These are phyloP conservation scores for Emergomyces pasteurianus DNA, from an alignment of 2,329 filamentous ascomycete species.

Conservation along the genomic window DNA sequence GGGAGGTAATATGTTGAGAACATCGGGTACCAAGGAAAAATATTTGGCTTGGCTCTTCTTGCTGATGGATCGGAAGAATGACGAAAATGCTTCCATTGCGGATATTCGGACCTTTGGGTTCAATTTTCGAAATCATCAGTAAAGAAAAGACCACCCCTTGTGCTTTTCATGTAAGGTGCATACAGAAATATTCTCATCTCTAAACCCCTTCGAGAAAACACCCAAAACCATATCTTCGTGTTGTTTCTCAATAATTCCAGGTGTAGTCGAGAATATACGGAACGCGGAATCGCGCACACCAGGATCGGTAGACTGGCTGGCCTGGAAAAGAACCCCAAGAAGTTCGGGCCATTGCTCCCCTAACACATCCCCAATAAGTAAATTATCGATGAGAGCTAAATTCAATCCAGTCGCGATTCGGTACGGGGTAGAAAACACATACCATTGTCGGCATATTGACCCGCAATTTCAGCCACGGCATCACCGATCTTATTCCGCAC, in stretches of 20 bases:
- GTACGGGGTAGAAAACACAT: constrained; percentile 11
- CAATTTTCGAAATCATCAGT: constrained; percentile 9
- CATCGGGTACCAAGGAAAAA: constrained; percentile 72
- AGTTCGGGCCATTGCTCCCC: constrained; percentile 84
- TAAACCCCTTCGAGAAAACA: constrained; percentile 86
- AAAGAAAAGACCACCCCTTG: constrained; percentile 3
- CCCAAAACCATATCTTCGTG: constrained; percentile 82
- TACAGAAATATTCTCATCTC: constrained; percentile 72
- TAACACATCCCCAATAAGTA: constrained; percentile 28
- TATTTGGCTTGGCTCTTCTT: constrained; percentile 88
- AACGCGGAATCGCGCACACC: constrained; percentile 86
- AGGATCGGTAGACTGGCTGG: constrained; percentile 74
- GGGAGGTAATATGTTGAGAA: constrained; percentile 87
- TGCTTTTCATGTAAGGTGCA: background rate
- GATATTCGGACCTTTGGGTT: constrained; percentile 66
- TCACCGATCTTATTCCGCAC: constrained; percentile 95
- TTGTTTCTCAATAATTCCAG: constrained; percentile 89
- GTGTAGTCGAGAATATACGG: constrained; percentile 88
- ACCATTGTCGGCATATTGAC: constrained; percentile 91
- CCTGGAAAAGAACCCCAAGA: constrained; percentile 70
- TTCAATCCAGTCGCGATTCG: background rate
- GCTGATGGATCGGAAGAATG: constrained; percentile 82
- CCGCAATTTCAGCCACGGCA: constrained; percentile 88
- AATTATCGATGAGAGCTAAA: background rate
- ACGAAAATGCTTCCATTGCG: constrained; percentile 91